Base-by-base conservation (phyloP, 2,329 filamentous ascomycete species). In the Aspergillus flavus region DNA sequence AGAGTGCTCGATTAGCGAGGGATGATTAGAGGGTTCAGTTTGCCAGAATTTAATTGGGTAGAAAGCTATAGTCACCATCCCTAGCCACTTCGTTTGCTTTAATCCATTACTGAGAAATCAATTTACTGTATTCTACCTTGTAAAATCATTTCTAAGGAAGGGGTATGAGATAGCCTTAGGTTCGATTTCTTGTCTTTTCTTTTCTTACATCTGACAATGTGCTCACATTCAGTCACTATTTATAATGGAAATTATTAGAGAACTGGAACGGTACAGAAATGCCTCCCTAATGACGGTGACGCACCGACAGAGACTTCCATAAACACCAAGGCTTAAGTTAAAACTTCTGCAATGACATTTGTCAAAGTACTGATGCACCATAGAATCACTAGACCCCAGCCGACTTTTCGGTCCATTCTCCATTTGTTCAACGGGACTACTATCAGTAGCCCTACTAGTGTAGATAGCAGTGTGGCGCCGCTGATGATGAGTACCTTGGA, bases 401-500 rank as follows among this genome's bases (percentile, higher is more conserved):
- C 95, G 69, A 99, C 92, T 76, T 84, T 89, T 59, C 89, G 86
- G 74, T 88, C 93, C 86, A 97, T 89, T 46, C 90, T 82, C 94
- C 94, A 97, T 67, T 88, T 87, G 78, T 95, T 96, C 81, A 90
- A 74, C 6, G 95, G 95, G 59, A 99, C 92, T 1, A 89, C 84
- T 32, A 96, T 84, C 65, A 99, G 81, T 68, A 99, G 79, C 3
- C 90, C 88, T 4, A 94, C 79, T 21, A 99, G 82, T 1, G 93
- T 97, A 32, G 93, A 74, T 26, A 99, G 81, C 67, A 99, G 81
- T 2, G 92, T 94, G n/a, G 91, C 85, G 1, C 92, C 91, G 58
- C 90, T 94, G 45, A 99, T 89, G 71, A 97, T 84, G 66, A 99
- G 80, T 4, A 94, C 96, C 30, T 90, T 91, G 63, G 89, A 92